phyloP scores from a whole-genome alignment of 2,329 filamentous ascomycete genomes.

The Periconia sp. region DNA sequence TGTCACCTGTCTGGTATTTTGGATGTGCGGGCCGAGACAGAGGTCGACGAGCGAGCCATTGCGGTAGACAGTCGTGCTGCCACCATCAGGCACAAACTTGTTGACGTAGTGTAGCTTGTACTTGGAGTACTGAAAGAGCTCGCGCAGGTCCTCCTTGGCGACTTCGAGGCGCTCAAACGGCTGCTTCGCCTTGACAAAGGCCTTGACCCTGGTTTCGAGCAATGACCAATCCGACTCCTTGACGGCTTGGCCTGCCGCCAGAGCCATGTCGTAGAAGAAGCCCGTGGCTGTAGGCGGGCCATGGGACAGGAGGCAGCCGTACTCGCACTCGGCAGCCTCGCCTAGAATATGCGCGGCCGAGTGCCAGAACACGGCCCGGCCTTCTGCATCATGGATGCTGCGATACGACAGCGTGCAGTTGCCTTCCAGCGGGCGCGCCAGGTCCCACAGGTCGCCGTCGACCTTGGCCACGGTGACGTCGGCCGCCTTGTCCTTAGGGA shows the following conservation, averaged over 20 bases:
- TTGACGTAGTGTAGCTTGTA: constrained; percentile 99
- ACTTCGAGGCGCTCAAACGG: constrained; percentile 88
- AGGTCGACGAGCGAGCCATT: constrained; percentile 94
- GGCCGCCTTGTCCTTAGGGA: no score
- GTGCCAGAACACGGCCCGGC: constrained; percentile 97
- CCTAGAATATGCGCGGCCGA: constrained; percentile 95
- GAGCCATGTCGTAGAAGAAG: constrained; percentile 97
- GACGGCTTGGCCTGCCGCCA: constrained; percentile 73
- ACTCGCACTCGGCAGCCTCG: constrained; percentile 88
- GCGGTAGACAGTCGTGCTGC: constrained; percentile 91
- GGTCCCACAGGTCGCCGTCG: constrained; percentile 97
- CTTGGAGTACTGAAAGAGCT: constrained; percentile 98
- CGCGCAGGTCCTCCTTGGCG: constrained; percentile 79
- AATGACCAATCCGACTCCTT: constrained; percentile 81
- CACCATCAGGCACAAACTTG: constrained; percentile 86
- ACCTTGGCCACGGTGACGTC: no score
- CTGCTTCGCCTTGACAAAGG: constrained; percentile 96
- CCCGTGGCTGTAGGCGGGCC: constrained; percentile 90
- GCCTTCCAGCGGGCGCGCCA: constrained; percentile 87
- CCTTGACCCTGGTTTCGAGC: constrained; percentile 78
- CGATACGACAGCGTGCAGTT: constrained; percentile 85
- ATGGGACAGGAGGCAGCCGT: constrained; percentile 90
- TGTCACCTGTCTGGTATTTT: constrained; percentile 92
- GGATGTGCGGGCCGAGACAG: constrained; percentile 93
- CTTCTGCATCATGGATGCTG: constrained; percentile 76